These are phyloP conservation scores for Rhizoclosmatium globosum DNA, from an alignment of 192 early-diverging fungal genomes.

Conservation along the genomic window DNA sequence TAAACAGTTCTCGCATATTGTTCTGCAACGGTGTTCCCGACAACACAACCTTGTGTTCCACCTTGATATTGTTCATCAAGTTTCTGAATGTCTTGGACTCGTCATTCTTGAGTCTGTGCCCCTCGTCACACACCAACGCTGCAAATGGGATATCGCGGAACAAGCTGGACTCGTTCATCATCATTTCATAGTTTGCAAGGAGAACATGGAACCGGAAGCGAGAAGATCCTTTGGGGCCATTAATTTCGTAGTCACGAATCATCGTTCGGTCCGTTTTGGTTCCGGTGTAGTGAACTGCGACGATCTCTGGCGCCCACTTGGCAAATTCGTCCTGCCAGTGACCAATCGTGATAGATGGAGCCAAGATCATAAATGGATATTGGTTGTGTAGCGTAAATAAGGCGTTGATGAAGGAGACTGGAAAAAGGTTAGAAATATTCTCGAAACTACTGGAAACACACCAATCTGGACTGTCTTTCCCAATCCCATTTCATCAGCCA, in stretches of 20 bases:
- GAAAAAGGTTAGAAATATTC: neutral
- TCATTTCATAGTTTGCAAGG: conserved; percentile 68
- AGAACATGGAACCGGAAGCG: conserved; percentile 73
- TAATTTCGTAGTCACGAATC: conserved; percentile 63
- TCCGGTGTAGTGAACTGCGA: conserved; percentile 66
- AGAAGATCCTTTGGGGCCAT: conserved; percentile 6
- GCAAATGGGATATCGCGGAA: conserved; percentile 67
- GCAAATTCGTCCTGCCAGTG: conserved; percentile 79
- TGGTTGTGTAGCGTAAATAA: conserved; percentile 55
- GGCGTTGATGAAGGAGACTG: conserved; percentile 60
- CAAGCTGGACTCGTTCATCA: conserved; percentile 52
- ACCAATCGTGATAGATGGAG: conserved; percentile 67
- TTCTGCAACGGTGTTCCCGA: conserved; percentile 68
- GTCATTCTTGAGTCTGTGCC: conserved; percentile 82
- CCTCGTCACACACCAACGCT: conserved; percentile 77
- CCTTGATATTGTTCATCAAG: conserved; percentile 56
- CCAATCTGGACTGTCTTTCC: conserved; percentile 80
- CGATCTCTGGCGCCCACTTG: conserved; percentile 73
- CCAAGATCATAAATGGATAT: conserved; percentile 74
- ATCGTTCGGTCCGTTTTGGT: conserved; percentile 50
- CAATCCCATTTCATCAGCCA: conserved; percentile 83
- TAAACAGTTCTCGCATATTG: conserved; percentile 76
- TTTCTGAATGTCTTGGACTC: conserved; percentile 61
- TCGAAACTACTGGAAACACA: conserved; percentile 4
- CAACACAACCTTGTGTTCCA: conserved; percentile 64